Evolutionary conservation across 108 stramenopile species (phyloP).

Genomic region (Stephanodiscus triporus): DNA sequence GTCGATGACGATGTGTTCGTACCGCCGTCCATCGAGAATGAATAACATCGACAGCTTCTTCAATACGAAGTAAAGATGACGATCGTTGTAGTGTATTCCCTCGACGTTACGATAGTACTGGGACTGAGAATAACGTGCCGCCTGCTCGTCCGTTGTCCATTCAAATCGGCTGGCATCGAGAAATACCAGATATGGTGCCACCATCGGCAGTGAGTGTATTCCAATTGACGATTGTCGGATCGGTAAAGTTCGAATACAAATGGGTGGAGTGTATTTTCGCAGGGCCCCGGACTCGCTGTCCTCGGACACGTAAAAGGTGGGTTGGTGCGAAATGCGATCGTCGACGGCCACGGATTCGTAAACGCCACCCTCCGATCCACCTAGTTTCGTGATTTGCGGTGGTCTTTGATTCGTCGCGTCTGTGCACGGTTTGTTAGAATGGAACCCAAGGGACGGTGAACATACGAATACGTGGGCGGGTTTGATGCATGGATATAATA

Average conservation of each 20-base stretch:
- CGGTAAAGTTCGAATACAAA: too few species aligned
- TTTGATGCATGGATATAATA: too few species aligned
- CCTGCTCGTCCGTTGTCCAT: constrained; percentile 3
- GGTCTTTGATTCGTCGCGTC: not conserved
- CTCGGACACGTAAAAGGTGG: constrained; percentile 23
- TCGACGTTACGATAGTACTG: constrained; percentile 28
- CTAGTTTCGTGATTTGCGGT: constrained; percentile 1
- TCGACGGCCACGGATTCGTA: constrained; percentile 32
- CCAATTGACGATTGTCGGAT: constrained; percentile 7
- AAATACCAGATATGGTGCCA: not conserved
- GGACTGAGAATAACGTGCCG: not conserved
- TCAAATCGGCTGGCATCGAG: not conserved
- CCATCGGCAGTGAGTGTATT: not conserved
- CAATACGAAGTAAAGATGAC: constrained; percentile 47
- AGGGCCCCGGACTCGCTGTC: constrained; percentile 9
- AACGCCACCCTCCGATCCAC: constrained; percentile 16
- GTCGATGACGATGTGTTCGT: constrained; percentile 1
- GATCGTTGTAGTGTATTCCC: constrained; percentile 43
- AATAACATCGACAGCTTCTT: constrained; percentile 11
- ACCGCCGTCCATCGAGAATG: constrained; percentile 15
- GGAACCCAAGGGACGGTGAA: too few species aligned
- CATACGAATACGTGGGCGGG: too few species aligned
- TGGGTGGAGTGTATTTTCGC: constrained; percentile 1
- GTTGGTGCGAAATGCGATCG: not conserved
- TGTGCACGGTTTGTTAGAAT: too few species aligned